Evolutionary conservation across 1,139 yeast genomes (phyloP), one percentile per base, ranked within the genome.

Genomic region (Suhomyces yuchorum): DNA sequence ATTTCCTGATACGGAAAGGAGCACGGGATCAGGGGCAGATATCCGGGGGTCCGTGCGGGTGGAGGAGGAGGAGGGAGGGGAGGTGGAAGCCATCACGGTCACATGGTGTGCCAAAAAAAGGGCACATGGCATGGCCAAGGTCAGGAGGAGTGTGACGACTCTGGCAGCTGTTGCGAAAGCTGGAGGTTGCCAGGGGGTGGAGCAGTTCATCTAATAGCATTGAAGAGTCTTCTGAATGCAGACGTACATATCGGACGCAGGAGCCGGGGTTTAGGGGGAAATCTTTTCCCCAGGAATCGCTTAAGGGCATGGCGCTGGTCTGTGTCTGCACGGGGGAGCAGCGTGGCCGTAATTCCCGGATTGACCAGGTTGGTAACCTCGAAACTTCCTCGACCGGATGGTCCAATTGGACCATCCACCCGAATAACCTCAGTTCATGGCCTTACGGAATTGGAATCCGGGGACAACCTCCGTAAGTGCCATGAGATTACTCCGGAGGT

Each of bases 11-110:
- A 15, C n/a, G 37, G 30, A 24, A 42, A 42, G 14, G 11, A 11
- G 30, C 30, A 42, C 15, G 15, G 4, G 35, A 39, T n/a, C 34
- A 39, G n/a, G n/a, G 17, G 23, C 37, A 34, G 28, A n/a, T 20
- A 20, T 35, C 38, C 38, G 38, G 38, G 38, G 26, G 17, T 23
- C 38, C 38, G 38, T 26, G 30, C 30, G 30, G 30, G 30, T 26
- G 14, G 30, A 12, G 14, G 7, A 26, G n/a, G 14, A 26, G 30
- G 30, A 26, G 9, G 23, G 37, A 34, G 37, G 23, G 37, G 23
- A 19, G 37, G 23, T 12, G 18, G 36, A 15, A 8, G n/a, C 14
- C 22, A 34, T n/a, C 12, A 20, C 8, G 14, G 30, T 26, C 30
- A 26, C 30, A 26, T 26, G 30, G 30, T 12, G 14, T 26, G 30